phyloP scores from a whole-genome alignment of 2,329 filamentous ascomycete species.

The Blastomyces silverae region DNA sequence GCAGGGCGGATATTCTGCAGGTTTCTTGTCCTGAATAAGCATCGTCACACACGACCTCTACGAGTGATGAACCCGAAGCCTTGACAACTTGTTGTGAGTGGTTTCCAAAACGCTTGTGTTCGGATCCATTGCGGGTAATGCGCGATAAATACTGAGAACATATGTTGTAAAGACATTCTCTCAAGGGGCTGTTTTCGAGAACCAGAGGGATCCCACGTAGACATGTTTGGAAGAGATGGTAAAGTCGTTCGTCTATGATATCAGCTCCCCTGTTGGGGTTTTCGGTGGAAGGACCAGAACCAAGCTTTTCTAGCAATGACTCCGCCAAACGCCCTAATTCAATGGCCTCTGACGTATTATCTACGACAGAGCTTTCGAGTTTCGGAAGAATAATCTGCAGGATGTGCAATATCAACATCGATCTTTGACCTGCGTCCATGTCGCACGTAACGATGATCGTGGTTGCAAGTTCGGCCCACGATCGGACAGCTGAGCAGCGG shows the following conservation, averaged over 20 bases:
- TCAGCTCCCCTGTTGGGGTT: constrained; percentile 49
- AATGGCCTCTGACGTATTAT: constrained; percentile 61
- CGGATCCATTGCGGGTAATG: constrained; percentile 27
- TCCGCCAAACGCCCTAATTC: constrained; percentile 71
- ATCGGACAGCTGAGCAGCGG: constrained; percentile 63
- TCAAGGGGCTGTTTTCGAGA: constrained; percentile 61
- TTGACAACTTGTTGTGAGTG: constrained; percentile 61
- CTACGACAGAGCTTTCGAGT: constrained; percentile 67
- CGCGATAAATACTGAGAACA: constrained; percentile 74
- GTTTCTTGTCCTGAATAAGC: constrained; percentile 74
- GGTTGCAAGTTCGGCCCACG: constrained; percentile 78
- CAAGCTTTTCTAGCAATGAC: constrained; percentile 50
- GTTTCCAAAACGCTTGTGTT: constrained; percentile 27
- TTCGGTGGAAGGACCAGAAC: constrained; percentile 31
- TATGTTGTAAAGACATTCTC: constrained; percentile 84
- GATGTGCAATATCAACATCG: constrained; percentile 74
- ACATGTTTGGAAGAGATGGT: constrained; percentile 83
- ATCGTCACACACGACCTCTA: constrained; percentile 88
- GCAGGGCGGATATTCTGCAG: constrained; percentile 76
- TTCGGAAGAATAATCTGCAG: constrained; percentile 84
- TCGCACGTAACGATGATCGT: constrained; percentile 78
- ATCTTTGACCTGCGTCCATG: constrained; percentile 63
- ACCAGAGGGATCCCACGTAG: constrained; percentile 71
- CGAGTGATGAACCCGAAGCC: constrained; percentile 69
- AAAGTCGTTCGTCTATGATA: constrained; percentile 78